Conservation (phyloP, 2,329 filamentous ascomycete genomes). For the Botrytis fragariae region DNA sequence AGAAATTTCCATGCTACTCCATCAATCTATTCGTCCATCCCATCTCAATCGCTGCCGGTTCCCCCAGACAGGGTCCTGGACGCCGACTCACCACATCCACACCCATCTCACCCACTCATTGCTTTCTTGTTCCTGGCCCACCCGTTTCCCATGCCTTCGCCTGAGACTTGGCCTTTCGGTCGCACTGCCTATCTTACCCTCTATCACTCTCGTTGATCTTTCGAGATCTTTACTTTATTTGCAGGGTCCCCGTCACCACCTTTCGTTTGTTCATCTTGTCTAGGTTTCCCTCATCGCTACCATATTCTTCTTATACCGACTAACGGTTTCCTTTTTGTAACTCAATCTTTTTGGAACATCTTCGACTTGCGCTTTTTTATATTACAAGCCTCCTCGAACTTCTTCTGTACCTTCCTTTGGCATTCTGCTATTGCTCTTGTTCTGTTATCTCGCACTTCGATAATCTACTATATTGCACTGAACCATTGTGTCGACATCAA, state of each 20-base stretch:
- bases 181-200: constrained; percentile 36
- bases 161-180: constrained; percentile 33
- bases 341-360: constrained; percentile 37
- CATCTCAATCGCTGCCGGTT: constrained; percentile 31
- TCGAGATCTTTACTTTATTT: constrained; percentile 38
- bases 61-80: constrained; percentile 32
- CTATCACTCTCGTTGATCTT: constrained; percentile 36
- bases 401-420: constrained; percentile 40
- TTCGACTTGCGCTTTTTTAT: constrained; percentile 38
- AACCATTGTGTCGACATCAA: constrained; percentile 19
- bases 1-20: constrained; percentile 23
- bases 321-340: constrained; percentile 38
- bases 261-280: constrained; percentile 34
- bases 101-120: constrained; percentile 18
- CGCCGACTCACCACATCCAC: constrained; percentile 18
- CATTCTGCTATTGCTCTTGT: constrained; percentile 36
- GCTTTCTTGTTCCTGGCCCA: constrained; percentile 34
- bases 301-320: constrained; percentile 39
- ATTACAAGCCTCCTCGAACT: constrained; percentile 36
- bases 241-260: constrained; percentile 38
- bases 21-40: constrained; percentile 23
- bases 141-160: constrained; percentile 25
- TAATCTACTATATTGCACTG: constrained; percentile 28
- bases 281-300: constrained; percentile 34
- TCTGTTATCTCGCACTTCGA: constrained; percentile 28